A percentile compares a stretch with the other conserved stretches of the same genome.
These are phyloP conservation scores for Thuja plicata DNA, from an alignment of 83 land plant genomes.

Conservation along the genomic window DNA sequence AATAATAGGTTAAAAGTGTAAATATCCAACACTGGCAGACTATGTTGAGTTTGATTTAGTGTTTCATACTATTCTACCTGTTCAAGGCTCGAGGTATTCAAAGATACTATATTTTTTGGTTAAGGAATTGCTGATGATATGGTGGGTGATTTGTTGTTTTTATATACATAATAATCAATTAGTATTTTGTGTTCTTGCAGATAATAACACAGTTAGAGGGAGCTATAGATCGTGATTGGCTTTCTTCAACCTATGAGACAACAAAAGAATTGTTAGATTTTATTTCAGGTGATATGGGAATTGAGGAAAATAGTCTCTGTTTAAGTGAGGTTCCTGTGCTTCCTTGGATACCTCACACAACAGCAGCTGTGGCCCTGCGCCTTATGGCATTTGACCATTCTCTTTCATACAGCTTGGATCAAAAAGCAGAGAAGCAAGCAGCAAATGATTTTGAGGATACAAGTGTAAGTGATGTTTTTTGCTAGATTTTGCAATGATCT, in stretches of 20 bases:
- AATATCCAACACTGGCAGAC: not conserved
- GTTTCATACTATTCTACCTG: not conserved
- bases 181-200: slow-evolving; percentile 33
- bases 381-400: slow-evolving; percentile 80
- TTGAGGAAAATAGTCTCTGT: slow-evolving; percentile 11
- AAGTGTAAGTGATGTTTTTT: slow-evolving; percentile 29
- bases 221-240: slow-evolving; percentile 58
- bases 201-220: slow-evolving; percentile 64
- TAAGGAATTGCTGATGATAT: not conserved
- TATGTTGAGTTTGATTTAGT: slow-evolving; percentile 1
- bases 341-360: slow-evolving; percentile 88
- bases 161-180: not conserved
- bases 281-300: slow-evolving; percentile 1
- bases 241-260: slow-evolving; percentile 72
- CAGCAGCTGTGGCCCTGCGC: slow-evolving; percentile 91
- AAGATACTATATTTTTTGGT: not conserved
- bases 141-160: not conserved
- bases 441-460: slow-evolving; percentile 31
- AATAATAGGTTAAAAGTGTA: not conserved
- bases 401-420: slow-evolving; percentile 54
- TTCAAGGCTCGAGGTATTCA: not conserved
- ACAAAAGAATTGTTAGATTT: slow-evolving; percentile 64
- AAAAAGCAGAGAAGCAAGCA: slow-evolving; percentile 50
- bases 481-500: not conserved
- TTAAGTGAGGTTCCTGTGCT: slow-evolving; percentile 45